A percentile compares a stretch with the other conserved stretches of the same genome.
These are phyloP conservation scores for Leccinum boreale DNA, from an alignment of 768 basidiomycete genomes.

Conservation along the genomic window DNA sequence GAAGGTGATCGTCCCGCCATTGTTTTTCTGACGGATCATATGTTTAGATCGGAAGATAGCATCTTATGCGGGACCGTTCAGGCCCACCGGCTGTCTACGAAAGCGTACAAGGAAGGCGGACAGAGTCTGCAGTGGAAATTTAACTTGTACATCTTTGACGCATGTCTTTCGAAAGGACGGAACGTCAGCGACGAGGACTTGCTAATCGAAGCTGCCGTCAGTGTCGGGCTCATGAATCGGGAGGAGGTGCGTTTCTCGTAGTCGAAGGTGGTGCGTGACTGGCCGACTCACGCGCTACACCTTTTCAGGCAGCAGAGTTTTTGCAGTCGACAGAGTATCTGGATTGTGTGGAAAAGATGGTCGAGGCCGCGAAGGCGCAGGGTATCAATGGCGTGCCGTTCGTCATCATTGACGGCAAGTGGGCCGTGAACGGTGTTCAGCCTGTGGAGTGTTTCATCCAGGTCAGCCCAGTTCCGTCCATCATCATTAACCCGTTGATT, in stretches of 20 bases:
- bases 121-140: slow-evolving; percentile 35
- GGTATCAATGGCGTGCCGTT: slow-evolving; percentile 52
- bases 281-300: background rate
- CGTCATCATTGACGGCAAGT: slow-evolving; percentile 44
- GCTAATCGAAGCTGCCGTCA: slow-evolving; percentile 35
- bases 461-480: slow-evolving; percentile 17
- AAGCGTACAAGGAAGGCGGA: slow-evolving; percentile 39
- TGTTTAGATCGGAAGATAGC: slow-evolving; percentile 34
- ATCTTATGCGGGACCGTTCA: slow-evolving; percentile 36
- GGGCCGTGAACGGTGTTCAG: slow-evolving; percentile 44
- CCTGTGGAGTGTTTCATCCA: slow-evolving; percentile 37
- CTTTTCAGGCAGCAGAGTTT: slow-evolving; percentile 36
- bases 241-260: slow-evolving; percentile 28
- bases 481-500: background rate
- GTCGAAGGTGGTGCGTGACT: background rate
- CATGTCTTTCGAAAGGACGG: slow-evolving; percentile 35
- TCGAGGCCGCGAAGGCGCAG: slow-evolving; percentile 35
- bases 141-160: slow-evolving; percentile 37
- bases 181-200: slow-evolving; percentile 34
- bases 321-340: slow-evolving; percentile 36
- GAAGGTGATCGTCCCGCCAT: background rate
- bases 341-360: slow-evolving; percentile 38
- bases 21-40: background rate
- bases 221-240: slow-evolving; percentile 33
- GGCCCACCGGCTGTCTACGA: slow-evolving; percentile 42